Base-by-base conservation (phyloP, 768 basidiomycete species). In the Tulasnella sp. region DNA sequence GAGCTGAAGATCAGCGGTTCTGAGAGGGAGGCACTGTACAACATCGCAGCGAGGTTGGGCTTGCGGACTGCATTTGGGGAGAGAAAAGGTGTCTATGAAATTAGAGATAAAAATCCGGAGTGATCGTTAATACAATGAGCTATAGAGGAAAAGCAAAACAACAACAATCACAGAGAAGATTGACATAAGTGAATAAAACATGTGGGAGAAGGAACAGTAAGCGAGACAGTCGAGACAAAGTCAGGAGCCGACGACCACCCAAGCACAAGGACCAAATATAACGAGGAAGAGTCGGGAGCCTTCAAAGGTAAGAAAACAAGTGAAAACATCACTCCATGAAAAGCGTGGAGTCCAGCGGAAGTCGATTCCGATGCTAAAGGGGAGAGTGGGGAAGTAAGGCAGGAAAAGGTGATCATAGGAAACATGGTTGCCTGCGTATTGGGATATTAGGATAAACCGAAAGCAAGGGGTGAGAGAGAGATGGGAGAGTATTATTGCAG, bases 61-160 rank as follows among this genome's bases (percentile, higher is more conserved):
- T 37, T 12, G 48, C 18, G 22, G 42, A 42, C 7, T 42, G 48
- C 16, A 20, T 11, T 22, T 50, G 48, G 1, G 18, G 48, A 16
- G 34, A 69, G 64, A 18, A 12, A 69, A 69, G 34, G 34, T 14
- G 31, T 5, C 16, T 69, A 54, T 54, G 24, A 37, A 69, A 28
- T 31, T 69, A 69, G 28, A 69, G 64, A 69, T 69, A 69, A 69
- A 64, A 69, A 69, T 69, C 64, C 64, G 64, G 64, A 69, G 64
- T 69, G 64, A 37, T 69, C 28, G 31, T 28, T 69, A 37, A 24
- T 31, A 69, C 64, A 69, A 37, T 69, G 64, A 37, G 9, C 22
- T 69, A 69, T 69, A 69, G 34, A 31, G 34, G 64, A 8, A 31
- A 69, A 5, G 37, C 64, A 69, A 42, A 12, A 69, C 31, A 69